phyloP scores from a whole-genome alignment of 2,329 filamentous ascomycete genomes.

The Coleophoma cylindrospora region DNA sequence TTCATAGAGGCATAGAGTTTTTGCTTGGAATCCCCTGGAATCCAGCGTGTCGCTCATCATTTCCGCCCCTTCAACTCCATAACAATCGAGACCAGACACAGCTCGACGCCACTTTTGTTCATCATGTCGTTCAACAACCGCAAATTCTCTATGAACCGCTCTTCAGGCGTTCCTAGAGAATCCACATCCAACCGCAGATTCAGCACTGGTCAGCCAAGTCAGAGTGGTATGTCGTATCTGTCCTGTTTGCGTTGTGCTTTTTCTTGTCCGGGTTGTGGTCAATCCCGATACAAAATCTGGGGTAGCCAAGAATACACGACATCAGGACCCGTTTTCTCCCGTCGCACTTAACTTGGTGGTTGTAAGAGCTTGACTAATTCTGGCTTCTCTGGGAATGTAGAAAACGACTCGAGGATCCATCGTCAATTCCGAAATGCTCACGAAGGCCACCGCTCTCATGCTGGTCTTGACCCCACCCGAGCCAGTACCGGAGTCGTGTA shows the following conservation, averaged over 20 bases:
- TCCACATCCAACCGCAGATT: constrained; percentile 42
- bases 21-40: too few species aligned
- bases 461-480: constrained; percentile 81
- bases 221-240: constrained; percentile 42
- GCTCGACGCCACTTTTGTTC: neutral
- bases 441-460: constrained; percentile 85
- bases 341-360: too few species aligned
- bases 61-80: too few species aligned
- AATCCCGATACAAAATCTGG: too few species aligned
- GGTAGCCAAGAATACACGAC: too few species aligned
- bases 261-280: too few species aligned
- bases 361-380: too few species aligned
- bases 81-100: too few species aligned
- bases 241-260: constrained; percentile 1
- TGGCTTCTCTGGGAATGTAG: constrained; percentile 35
- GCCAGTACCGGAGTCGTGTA: constrained; percentile 89
- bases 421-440: constrained; percentile 85
- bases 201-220: constrained; percentile 51
- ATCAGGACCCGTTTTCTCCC: too few species aligned
- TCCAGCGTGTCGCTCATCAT: too few species aligned
- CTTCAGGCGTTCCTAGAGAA: constrained; percentile 55
- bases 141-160: constrained; percentile 64
- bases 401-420: constrained; percentile 79
- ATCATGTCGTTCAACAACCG: constrained; percentile 42
- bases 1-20: too few species aligned